These are phyloP conservation scores for Ophiostoma triangulosporum DNA, from an alignment of 2,329 filamentous ascomycete genomes.

Conservation along the genomic window DNA sequence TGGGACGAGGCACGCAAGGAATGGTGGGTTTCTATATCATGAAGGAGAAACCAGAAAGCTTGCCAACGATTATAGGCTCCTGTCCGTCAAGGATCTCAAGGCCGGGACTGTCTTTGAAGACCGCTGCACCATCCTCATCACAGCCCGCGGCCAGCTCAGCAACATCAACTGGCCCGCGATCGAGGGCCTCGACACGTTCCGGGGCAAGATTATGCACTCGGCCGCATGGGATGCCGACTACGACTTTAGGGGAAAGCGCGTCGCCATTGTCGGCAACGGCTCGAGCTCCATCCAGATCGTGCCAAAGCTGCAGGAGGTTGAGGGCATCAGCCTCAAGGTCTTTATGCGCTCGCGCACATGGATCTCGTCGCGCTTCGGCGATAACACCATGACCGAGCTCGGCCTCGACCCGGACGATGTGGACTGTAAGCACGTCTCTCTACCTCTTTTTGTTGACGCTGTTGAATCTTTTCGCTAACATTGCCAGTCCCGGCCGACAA, in stretches of 20 bases:
- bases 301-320: slow-evolving; percentile 30
- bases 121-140: slow-evolving; percentile 26
- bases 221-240: slow-evolving; percentile 33
- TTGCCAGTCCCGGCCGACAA: slow-evolving; percentile 26
- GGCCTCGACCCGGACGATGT: slow-evolving; percentile 25
- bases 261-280: slow-evolving; percentile 39
- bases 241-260: slow-evolving; percentile 32
- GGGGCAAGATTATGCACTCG: slow-evolving; percentile 32
- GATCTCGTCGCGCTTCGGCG: slow-evolving; percentile 35
- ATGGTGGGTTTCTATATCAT: slow-evolving; percentile 16
- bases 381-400: slow-evolving; percentile 28
- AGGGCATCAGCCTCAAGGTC: slow-evolving; percentile 27
- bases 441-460: slow-evolving; percentile 22
- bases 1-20: slow-evolving; percentile 28
- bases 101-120: slow-evolving; percentile 27
- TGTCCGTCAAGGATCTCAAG: slow-evolving; percentile 20
- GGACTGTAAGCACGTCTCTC: slow-evolving; percentile 12
- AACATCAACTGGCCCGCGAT: slow-evolving; percentile 31
- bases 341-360: slow-evolving; percentile 37
- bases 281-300: slow-evolving; percentile 40
- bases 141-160: slow-evolving; percentile 29
- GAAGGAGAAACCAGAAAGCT: neutral
- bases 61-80: neutral
- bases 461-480: slow-evolving; percentile 15
- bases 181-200: slow-evolving; percentile 26